Conservation (phyloP, 2,329 filamentous ascomycete species). For the Cladobotryum protrusum region DNA sequence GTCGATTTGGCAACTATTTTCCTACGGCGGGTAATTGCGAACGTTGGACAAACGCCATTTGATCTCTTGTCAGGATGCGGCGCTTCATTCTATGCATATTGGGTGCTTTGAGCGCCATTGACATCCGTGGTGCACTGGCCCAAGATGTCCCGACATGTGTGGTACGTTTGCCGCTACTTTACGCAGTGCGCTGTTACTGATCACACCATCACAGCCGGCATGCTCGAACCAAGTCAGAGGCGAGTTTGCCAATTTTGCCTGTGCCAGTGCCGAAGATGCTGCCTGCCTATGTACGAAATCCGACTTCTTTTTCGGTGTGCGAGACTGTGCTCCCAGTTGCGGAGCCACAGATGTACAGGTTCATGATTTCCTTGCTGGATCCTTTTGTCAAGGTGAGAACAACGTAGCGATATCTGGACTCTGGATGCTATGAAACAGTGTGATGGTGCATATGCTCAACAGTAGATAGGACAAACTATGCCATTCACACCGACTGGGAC, state of each 20-base stretch:
- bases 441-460: slow-evolving; percentile 1
- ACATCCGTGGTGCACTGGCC: slow-evolving; percentile 20
- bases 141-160: slow-evolving; percentile 22
- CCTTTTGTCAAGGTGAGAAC: slow-evolving; percentile 19
- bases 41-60: not conserved
- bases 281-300: slow-evolving; percentile 34
- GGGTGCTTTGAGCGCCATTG: slow-evolving; percentile 24
- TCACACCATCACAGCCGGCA: slow-evolving; percentile 14
- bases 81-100: slow-evolving; percentile 23
- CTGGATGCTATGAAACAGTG: not conserved
- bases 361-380: slow-evolving; percentile 18
- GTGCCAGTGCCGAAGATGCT: slow-evolving; percentile 23
- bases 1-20: no score
- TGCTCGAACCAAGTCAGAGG: slow-evolving; percentile 17
- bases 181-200: not conserved
- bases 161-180: slow-evolving; percentile 21
- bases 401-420: no score
- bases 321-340: slow-evolving; percentile 30
- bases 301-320: slow-evolving; percentile 24
- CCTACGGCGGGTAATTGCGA: no score
- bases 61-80: slow-evolving; percentile 7
- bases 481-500: slow-evolving; percentile 5
- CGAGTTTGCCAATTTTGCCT: slow-evolving; percentile 19
- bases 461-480: slow-evolving; percentile 1
- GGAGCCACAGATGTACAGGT: slow-evolving; percentile 25